Evolutionary conservation across 139 green algal species (phyloP), one percentile per base, ranked within the genome.

Genomic region (Gonium pectorale): DNA sequence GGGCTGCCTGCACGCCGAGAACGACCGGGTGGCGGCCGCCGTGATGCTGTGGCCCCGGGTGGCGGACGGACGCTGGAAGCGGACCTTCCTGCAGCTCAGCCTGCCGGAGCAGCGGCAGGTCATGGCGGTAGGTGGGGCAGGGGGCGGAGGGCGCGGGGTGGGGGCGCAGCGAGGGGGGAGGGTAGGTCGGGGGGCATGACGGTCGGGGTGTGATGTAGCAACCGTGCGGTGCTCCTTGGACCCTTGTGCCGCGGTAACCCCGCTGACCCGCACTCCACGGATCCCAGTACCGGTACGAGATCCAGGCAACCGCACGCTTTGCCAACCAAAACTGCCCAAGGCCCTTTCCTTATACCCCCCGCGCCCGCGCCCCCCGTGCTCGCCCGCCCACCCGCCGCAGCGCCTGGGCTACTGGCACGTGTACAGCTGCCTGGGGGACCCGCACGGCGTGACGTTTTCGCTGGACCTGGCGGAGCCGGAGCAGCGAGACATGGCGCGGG

Each of bases 401-500:
- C 84, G 88, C 2, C 80, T 92, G 35, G 88, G 88, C 67, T 77
- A 78, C 59, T 87, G 67, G 80, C 80, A 92, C 52, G 74, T 86
- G 46, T 88, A 80, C 84, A 62, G 3, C 43, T 82, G 59, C n/a
- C 56, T 92, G 68, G 85, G 2, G 13, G 68, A 85, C 19, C 83
- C 88, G 11, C 49, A 88, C 51, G 87, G 81, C 74, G 59, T 91
- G 35, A 40, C 70, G 68, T 88, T 87, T 66, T 80, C 64, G 40
- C 68, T 90, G 35, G 81, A 92, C 51, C 60, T 90, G 9, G 64
- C 21, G 35, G 75, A 92, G 19, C 67, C 85, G 27, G 88, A 90
- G 77, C 87, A 92, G 81, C 74, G 77, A 43, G 88, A 92, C 62
- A 84, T 92, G 24, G 85, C 85, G 4, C 79, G 72, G 38, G 88